A percentile compares a stretch with the other conserved stretches of the same genome.
These are phyloP conservation scores for Actinomortierella ambigua DNA, from an alignment of 371 early-diverging fungal species.

Conservation along the genomic window DNA sequence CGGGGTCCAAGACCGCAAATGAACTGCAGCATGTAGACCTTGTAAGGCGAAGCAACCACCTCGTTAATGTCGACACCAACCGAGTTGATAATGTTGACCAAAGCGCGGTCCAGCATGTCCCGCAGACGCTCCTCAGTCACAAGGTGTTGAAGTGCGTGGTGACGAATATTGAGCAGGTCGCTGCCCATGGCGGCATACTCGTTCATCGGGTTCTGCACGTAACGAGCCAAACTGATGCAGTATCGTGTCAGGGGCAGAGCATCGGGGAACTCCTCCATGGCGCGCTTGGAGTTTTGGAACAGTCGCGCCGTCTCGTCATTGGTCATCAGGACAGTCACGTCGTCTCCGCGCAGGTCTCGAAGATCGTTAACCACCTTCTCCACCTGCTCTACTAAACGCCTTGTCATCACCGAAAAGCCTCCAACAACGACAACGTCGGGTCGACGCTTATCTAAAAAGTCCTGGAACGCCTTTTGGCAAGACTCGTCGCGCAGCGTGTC, in stretches of 20 bases:
- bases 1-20: conserved; percentile 95
- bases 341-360: conserved; percentile 49
- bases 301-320: conserved; percentile 91
- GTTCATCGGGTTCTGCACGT: conserved; percentile 82
- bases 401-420: conserved; percentile 78
- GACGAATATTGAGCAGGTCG: conserved; percentile 68
- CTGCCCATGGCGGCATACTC: conserved; percentile 86
- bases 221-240: conserved; percentile 86
- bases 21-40: conserved; percentile 78
- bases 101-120: conserved; percentile 78
- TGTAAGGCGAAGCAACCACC: conserved; percentile 70
- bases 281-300: conserved; percentile 78
- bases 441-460: conserved; percentile 63
- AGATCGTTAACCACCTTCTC: conserved; percentile 61
- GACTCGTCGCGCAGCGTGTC: conserved; percentile 67
- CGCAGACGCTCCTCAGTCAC: conserved; percentile 67
- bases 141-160: conserved; percentile 81
- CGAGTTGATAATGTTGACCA: conserved; percentile 86
- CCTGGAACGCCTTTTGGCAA: conserved; percentile 54
- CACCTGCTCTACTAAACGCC: conserved; percentile 72
- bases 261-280: conserved; percentile 73
- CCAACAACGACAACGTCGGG: conserved; percentile 87
- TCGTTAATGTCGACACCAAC: conserved; percentile 92
- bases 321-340: conserved; percentile 61
- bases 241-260: conserved; percentile 79